phyloP scores from a whole-genome alignment of 805 yeast species.

The Torulaspora quercuum region DNA sequence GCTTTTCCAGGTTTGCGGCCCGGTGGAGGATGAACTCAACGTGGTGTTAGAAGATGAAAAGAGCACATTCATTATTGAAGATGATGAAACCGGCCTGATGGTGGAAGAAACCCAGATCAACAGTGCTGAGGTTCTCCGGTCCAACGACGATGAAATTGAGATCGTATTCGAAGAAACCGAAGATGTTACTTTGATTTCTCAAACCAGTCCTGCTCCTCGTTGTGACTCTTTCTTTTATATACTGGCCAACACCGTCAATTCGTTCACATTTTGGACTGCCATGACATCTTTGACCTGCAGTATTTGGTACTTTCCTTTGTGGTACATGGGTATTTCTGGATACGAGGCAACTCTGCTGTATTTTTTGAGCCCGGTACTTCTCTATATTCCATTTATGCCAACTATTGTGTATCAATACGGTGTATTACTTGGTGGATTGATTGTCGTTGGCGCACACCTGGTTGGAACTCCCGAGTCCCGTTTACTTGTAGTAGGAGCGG shows the following conservation, averaged over 20 bases:
- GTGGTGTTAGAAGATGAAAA: not conserved
- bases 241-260: conserved; percentile 47
- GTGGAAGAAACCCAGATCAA: conserved; percentile 7
- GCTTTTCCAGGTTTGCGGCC: conserved; percentile 16
- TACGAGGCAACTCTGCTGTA: conserved; percentile 71
- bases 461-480: conserved; percentile 67
- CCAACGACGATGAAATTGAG: conserved; percentile 24
- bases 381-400: conserved; percentile 43
- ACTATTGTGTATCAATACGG: conserved; percentile 32
- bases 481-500: conserved; percentile 61
- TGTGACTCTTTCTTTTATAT: conserved; percentile 37
- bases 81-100: conserved; percentile 16
- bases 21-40: conserved; percentile 5
- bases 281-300: conserved; percentile 76
- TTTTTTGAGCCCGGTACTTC: conserved; percentile 55
- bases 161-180: conserved; percentile 25
- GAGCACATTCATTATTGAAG: too few relatives aligned
- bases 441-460: conserved; percentile 75
- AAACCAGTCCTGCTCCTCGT: conserved; percentile 14
- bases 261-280: conserved; percentile 82
- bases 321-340: conserved; percentile 98
- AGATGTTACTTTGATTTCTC: conserved; percentile 17
- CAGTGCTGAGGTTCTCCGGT: conserved; percentile 5
- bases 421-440: conserved; percentile 46
- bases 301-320: conserved; percentile 95